Evolutionary conservation across 148 eudicot genomes (phyloP), one percentile per base, ranked within the genome.

Genomic region (Pharnaceum exiguum): DNA sequence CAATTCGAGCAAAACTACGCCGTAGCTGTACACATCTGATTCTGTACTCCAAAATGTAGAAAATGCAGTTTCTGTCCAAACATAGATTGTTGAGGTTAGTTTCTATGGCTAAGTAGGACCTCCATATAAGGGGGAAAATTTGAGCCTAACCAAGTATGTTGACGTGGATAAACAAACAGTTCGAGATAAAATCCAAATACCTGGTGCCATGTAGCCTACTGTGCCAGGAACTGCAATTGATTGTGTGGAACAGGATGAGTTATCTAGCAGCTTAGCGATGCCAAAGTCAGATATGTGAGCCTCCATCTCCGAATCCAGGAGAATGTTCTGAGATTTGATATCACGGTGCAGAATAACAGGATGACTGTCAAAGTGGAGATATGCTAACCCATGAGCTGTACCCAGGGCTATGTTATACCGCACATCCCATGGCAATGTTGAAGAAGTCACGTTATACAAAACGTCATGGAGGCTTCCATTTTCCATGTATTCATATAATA

Each of bases 251-350:
- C 65, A 48, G 11, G 77, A 63, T 30, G 83, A 66, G 25, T 74
- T 79, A 60, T 83, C 83, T 52, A 86, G 66, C 52, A 90, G 82
- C 70, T 90, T 83, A 30, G 90, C 95, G 11, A 90, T 86, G 49
- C 97, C 97, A 48, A 86, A 90, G 70, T 90, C 97, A 23, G 97
- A 83, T 53, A 90, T 83, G 58, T 83, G 97, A 75, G 97, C 86
- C 66, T 83, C 97, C 85, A 89, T 62, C 0, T 90, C 88, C 4
- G 79, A 65, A 60, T 90, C 90, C 51, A 90, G 60, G 40, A 90
- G 83, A 16, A 90, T 83, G 51, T 90, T 90, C 70, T 57, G 83
- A 13, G 90, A 82, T 49, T 86, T 86, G 40, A 90, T 83, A 57
- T 90, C 95, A 7, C 88, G 79, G 73, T 86, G 97, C 51, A 90